Conservation (phyloP, 768 basidiomycete genomes). For the Boletus coccyginus region DNA sequence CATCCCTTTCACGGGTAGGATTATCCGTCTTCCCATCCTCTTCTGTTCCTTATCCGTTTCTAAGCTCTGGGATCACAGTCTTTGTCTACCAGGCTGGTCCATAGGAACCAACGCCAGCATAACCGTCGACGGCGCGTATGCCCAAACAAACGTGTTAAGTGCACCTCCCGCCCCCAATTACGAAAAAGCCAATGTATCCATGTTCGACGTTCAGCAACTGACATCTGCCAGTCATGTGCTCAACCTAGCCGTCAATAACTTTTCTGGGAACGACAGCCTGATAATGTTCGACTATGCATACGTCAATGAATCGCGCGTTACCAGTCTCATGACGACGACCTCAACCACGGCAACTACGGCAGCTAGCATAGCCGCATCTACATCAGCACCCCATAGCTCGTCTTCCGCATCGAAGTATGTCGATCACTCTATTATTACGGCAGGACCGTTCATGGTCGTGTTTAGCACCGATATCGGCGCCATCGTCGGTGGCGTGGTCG, state of each 20-base stretch:
- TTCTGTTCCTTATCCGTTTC: neutral
- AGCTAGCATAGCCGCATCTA: neutral
- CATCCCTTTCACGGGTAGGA: slow-evolving; percentile 24
- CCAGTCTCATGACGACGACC: neutral
- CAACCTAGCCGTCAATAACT: slow-evolving; percentile 16
- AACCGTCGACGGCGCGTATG: slow-evolving; percentile 9
- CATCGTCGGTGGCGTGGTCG: slow-evolving; percentile 17
- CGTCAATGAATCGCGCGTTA: slow-evolving; percentile 18
- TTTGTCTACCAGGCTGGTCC: slow-evolving; percentile 23
- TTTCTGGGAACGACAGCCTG: slow-evolving; percentile 19
- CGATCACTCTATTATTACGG: neutral
- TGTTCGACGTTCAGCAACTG: slow-evolving; percentile 24
- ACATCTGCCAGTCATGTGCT: slow-evolving; percentile 13
- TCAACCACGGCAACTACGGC: neutral
- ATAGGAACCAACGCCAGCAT: slow-evolving; percentile 25
- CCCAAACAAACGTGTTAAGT: slow-evolving; percentile 14
- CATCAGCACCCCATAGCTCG: neutral
- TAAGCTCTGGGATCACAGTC: slow-evolving; percentile 24
- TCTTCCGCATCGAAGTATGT: slow-evolving; percentile 13
- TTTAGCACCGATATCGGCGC: slow-evolving; percentile 4
- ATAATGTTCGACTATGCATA: slow-evolving; percentile 28
- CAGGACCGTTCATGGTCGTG: neutral
- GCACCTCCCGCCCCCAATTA: slow-evolving; percentile 20
- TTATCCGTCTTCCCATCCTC: neutral
- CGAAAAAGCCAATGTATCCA: slow-evolving; percentile 20